These are phyloP conservation scores for Phytophthora colocasiae DNA, from an alignment of 352 stramenopile genomes.

Conservation along the genomic window DNA sequence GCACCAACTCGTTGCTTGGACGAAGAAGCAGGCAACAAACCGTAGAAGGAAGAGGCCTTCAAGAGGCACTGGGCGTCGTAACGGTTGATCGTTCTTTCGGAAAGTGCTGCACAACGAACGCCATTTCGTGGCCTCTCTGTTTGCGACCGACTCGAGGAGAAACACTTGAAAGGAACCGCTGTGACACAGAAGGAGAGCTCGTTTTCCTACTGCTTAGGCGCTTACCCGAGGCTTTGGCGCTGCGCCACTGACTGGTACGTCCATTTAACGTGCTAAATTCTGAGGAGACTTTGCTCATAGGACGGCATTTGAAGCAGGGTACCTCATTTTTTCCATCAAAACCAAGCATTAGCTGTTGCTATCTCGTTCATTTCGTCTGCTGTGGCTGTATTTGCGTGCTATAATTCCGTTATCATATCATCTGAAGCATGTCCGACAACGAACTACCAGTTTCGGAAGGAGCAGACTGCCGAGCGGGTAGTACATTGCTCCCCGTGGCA, in stretches of 20 bases:
- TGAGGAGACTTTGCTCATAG: constrained; percentile 7
- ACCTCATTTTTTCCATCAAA: constrained; percentile 16
- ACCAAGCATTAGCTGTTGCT: too few relatives aligned
- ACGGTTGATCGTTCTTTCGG: constrained; percentile 36
- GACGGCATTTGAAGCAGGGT: constrained; percentile 23
- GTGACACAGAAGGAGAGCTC: constrained; percentile 26
- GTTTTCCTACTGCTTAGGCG: constrained; percentile 5
- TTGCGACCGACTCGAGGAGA: constrained; percentile 7
- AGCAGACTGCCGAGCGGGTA: constrained; percentile 50
- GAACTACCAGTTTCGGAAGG: constrained; percentile 11
- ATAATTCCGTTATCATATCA: neutral
- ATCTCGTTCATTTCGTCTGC: constrained; percentile 11
- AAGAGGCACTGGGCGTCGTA: constrained; percentile 33
- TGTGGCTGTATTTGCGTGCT: constrained; percentile 19
- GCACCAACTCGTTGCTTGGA: constrained; percentile 3
- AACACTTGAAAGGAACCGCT: constrained; percentile 39
- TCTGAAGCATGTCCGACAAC: constrained; percentile 25
- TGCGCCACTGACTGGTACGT: constrained; percentile 39
- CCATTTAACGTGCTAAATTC: neutral
- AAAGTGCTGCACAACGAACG: constrained; percentile 24
- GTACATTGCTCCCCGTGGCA: constrained; percentile 61
- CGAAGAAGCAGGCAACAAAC: constrained; percentile 29
- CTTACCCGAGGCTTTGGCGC: constrained; percentile 33
- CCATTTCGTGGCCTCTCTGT: constrained; percentile 21
- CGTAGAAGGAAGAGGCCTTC: constrained; percentile 37